Percentiles rank a stretch among this genome's conserved stretches.
Conservation (phyloP, 768 basidiomycete genomes). For the Macrolepiota dolichaula region DNA sequence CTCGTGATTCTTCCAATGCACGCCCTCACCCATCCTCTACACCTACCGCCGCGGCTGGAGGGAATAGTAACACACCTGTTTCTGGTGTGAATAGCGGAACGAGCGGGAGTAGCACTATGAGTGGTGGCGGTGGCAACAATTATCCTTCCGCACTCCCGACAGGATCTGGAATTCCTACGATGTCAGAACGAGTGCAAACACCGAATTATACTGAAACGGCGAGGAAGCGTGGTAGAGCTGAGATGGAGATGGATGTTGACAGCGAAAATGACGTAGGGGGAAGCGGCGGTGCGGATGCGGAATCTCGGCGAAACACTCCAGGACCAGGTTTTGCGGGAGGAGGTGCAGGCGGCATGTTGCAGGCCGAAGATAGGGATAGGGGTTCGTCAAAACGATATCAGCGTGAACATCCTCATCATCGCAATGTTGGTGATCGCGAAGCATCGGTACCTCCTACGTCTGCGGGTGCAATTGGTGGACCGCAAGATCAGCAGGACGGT, state of each 20-base stretch:
- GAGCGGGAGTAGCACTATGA: constrained; percentile 14
- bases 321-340: constrained; percentile 18
- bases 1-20: constrained; percentile 18
- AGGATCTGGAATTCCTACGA: constrained; percentile 9
- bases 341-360: constrained; percentile 27
- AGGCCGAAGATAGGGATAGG: constrained; percentile 23
- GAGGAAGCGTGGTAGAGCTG: constrained; percentile 57
- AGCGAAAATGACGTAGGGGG: constrained; percentile 44
- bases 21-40: not conserved
- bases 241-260: constrained; percentile 54
- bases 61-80: constrained; percentile 32
- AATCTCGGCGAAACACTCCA: not conserved
- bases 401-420: constrained; percentile 36
- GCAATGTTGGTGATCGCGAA: constrained; percentile 37
- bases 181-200: constrained; percentile 37
- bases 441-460: constrained; percentile 2
- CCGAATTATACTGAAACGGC: constrained; percentile 30
- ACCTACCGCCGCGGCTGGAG: not conserved
- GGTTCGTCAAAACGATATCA: constrained; percentile 55
- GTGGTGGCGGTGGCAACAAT: constrained; percentile 29
- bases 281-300: constrained; percentile 1
- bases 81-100: constrained; percentile 16
- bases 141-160: constrained; percentile 12
- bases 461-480: not conserved
- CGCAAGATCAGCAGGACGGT: constrained; percentile 20